Evolutionary conservation across 441 rosid genomes (phyloP), one percentile per base, ranked within the genome.

Genomic region (Theobroma grandiflorum): DNA sequence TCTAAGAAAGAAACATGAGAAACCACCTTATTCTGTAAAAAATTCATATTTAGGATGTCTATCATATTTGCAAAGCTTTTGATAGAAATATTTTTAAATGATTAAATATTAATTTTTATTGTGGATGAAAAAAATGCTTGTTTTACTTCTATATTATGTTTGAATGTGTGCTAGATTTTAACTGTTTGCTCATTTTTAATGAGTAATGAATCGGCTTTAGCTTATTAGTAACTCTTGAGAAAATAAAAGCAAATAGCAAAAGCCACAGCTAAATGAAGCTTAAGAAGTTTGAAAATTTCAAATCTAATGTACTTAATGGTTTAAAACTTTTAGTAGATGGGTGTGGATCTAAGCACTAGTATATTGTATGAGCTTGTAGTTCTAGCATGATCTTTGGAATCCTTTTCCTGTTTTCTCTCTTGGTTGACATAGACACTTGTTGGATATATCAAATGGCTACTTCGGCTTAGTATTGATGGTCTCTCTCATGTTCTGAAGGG

Each of bases 401-500:
- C 8, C 20, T 71, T 71, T 50, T 16, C n/a, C 33, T 69, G 15
- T 68, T 70, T 47, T 22, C 26, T 22, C 20, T 20, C 55, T 53
- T 77, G 79, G 37, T 47, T 69, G 80, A 42, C 50, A 71, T 78
- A 63, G 83, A 82, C 31, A 64, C 47, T 84, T 69, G 78, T 38
- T 80, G 72, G 81, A 63, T 76, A 16, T 71, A 18, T 84, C 66
- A 82, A 84, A 78, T 82, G 75, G 82, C 81, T 84, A 69, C 77
- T 83, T 82, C 64, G 18, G 80, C 72, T 78, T 76, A 69, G 82
- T 80, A 62, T 76, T 91, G 76, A 88, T 87, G 81, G 80, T 81
- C 63, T 85, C 71, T 85, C 78, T 84, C 80, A 45, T 86, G 58
- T 85, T 85, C 77, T 92, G 88, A 88, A 96, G 97, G 99, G 82